Evolutionary conservation across 441 rosid genomes (phyloP), one percentile per base, ranked within the genome.

Genomic region (Erodium texanum): DNA sequence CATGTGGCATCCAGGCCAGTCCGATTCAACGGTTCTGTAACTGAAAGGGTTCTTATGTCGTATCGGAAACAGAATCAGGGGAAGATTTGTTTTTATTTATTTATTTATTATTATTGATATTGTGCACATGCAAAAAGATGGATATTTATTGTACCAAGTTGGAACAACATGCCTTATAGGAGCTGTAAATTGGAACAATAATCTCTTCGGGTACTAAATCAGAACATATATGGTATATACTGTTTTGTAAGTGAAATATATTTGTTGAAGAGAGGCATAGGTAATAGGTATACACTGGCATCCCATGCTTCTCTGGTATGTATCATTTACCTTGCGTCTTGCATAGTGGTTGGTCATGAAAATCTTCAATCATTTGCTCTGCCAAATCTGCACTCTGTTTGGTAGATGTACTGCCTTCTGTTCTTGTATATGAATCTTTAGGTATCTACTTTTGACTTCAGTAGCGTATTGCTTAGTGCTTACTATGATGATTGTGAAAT

Each of bases 401-500:
- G 14, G 22, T 52, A 16, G 34, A 54, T 43, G 5, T 24, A 34
- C 43, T 22, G 18, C n/a, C 20, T 11, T 22, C 22, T 12, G 3
- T n/a, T n/a, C n/a, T n/a, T n/a, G n/a, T n/a, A n/a, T n/a, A n/a
- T n/a, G n/a, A n/a, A n/a, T n/a, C n/a, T n/a, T n/a, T n/a, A n/a
- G n/a, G n/a, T n/a, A n/a, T 52, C 11, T 34, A 18, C 19, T 36
- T 52, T 63, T 1, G 15, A 8, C 18, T 48, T 14, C 14, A 48
- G 24, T 18, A 1, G 45, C 64, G 23, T 45, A n/a, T 65, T 24
- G 16, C 61, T 62, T 23, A 23, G 8, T 11, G 50, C 19, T 48
- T 11, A 4, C 23, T 64, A 19, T 62, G 48, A 61, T 50, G 58
- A 36, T 64, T 63, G n/a, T 22, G 62, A 64, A 71, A 74, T 74